phyloP scores from a whole-genome alignment of 2,329 filamentous ascomycete species.

The Trichophyton rubrum region DNA sequence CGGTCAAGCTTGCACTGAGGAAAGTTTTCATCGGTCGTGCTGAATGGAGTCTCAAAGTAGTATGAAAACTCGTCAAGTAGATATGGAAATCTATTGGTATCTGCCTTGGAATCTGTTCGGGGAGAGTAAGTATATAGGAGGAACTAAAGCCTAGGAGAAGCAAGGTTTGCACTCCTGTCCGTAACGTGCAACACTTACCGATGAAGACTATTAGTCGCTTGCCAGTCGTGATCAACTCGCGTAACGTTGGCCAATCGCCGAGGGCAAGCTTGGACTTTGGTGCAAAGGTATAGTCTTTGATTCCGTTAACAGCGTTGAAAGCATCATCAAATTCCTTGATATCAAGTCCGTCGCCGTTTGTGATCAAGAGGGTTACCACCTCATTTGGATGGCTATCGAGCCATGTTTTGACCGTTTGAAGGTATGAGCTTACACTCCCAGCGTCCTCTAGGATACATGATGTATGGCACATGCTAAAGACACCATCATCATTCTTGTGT shows the following conservation, averaged over 20 bases:
- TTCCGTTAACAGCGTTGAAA: conserved; percentile 21
- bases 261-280: conserved; percentile 25
- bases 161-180: neutral
- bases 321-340: conserved; percentile 24
- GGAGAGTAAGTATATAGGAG: neutral
- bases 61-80: conserved; percentile 34
- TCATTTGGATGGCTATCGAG: conserved; percentile 47
- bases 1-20: conserved; percentile 34
- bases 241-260: conserved; percentile 32
- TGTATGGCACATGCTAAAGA: conserved; percentile 53
- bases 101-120: conserved; percentile 29
- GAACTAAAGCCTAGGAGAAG: too few species aligned
- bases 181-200: conserved; percentile 16
- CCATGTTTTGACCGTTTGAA: conserved; percentile 49
- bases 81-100: conserved; percentile 29
- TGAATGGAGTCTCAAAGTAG: conserved; percentile 37
- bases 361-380: conserved; percentile 51
- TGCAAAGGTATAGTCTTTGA: conserved; percentile 26
- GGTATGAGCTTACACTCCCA: conserved; percentile 44
- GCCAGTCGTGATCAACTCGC: conserved; percentile 29
- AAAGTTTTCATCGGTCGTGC: conserved; percentile 30
- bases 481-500: conserved; percentile 38
- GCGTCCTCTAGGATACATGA: conserved; percentile 48
- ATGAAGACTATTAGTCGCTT: conserved; percentile 35
- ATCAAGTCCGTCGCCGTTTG: conserved; percentile 42